A percentile compares a stretch with the other conserved stretches of the same genome.
phyloP scores from a whole-genome alignment of 768 basidiomycete species.

The Kwoniella heveanensis region DNA sequence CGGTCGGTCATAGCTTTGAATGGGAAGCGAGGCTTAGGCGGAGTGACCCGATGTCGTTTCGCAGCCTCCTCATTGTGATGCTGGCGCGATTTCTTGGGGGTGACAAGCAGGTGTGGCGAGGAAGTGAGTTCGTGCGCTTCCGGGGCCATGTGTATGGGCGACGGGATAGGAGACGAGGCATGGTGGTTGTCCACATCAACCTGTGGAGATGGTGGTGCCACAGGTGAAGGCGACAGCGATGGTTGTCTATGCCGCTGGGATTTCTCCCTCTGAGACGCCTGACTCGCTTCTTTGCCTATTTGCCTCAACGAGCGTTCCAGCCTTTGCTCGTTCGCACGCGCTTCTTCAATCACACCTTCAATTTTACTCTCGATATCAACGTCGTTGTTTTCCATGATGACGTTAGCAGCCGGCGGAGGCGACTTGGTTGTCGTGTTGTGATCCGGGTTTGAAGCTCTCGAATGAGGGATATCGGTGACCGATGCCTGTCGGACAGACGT shows the following conservation, averaged over 20 bases:
- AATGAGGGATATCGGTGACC: neutral
- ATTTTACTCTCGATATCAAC: constrained; percentile 1
- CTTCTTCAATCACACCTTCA: neutral
- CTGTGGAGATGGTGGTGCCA: neutral
- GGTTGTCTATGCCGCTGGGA: neutral
- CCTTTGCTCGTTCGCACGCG: neutral
- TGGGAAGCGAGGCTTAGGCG: constrained; percentile 25
- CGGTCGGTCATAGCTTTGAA: constrained; percentile 8
- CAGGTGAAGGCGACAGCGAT: neutral
- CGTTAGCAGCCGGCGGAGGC: neutral
- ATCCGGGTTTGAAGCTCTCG: neutral
- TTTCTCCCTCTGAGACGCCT: constrained; percentile 1
- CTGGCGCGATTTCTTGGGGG: constrained; percentile 4
- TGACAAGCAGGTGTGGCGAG: neutral
- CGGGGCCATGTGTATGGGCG: neutral
- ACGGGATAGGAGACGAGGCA: neutral
- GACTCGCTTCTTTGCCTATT: constrained; percentile 11
- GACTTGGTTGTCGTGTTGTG: neutral
- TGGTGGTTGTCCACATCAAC: neutral
- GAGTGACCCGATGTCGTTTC: constrained; percentile 33
- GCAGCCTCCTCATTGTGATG: neutral
- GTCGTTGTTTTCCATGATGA: neutral
- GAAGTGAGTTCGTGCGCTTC: neutral
- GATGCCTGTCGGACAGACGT: constrained; percentile 5
- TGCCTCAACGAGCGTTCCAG: neutral